These are phyloP conservation scores for Fragaria vesca DNA, from an alignment of 306 rosid genomes.

Conservation along the genomic window DNA sequence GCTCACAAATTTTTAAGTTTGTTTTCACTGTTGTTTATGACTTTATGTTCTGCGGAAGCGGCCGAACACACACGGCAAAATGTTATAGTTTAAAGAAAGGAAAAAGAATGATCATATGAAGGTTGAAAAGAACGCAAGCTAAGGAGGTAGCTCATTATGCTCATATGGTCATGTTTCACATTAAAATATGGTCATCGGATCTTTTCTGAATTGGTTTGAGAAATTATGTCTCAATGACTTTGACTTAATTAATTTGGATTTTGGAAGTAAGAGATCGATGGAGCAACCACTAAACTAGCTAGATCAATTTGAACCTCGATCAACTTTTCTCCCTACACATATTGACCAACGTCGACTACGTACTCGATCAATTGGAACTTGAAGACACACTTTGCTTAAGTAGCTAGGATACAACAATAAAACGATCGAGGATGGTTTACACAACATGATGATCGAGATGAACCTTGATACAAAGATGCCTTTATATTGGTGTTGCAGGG, in stretches of 20 bases:
- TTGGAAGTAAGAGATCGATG: not conserved
- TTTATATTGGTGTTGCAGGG: not conserved
- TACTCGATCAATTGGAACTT: not conserved
- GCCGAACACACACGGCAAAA: no score
- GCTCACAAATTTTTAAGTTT: no score
- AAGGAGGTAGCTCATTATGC: not conserved
- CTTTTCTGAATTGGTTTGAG: slow-evolving; percentile 22
- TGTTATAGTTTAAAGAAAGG: no score
- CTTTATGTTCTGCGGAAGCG: no score
- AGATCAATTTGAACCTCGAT: not conserved
- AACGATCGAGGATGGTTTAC: not conserved
- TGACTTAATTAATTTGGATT: not conserved
- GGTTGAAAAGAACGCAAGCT: slow-evolving; percentile 11
- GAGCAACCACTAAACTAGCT: not conserved
- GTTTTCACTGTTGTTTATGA: no score
- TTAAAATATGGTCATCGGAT: not conserved
- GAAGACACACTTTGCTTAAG: not conserved
- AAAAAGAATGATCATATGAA: not conserved
- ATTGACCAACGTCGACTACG: not conserved
- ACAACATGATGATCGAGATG: not conserved
- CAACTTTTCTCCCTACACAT: not conserved
- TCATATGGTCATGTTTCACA: not conserved
- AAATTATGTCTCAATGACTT: slow-evolving; percentile 27
- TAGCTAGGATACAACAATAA: not conserved
- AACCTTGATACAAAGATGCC: not conserved